Evolutionary conservation across 2,329 filamentous ascomycete genomes (phyloP).

Genomic region (Penicillium capsulatum): DNA sequence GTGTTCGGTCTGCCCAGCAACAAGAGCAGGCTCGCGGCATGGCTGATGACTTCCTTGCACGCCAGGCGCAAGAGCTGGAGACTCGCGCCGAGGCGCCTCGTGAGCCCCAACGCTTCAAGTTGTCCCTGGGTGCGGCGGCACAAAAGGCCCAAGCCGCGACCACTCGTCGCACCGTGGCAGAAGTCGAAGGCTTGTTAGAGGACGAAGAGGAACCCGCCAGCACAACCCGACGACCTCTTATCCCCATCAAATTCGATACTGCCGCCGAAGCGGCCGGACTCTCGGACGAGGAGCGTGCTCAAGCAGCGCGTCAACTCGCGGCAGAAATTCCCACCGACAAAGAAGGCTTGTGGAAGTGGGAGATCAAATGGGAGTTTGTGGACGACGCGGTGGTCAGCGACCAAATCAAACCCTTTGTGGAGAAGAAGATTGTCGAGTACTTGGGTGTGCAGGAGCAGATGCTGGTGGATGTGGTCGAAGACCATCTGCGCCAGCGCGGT

Average conservation of each 20-base stretch:
- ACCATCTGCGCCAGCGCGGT: conserved; percentile 72
- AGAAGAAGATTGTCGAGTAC: conserved; percentile 97
- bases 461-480: conserved; percentile 86
- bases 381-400: conserved; percentile 76
- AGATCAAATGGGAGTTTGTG: conserved; percentile 87
- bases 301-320: conserved; percentile 76
- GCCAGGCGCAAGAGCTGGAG: conserved; percentile 72
- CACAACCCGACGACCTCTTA: conserved; percentile 66
- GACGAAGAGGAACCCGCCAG: conserved; percentile 82
- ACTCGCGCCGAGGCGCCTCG: conserved; percentile 41
- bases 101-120: conserved; percentile 76
- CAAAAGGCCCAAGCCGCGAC: conserved; percentile 62
- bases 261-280: conserved; percentile 62
- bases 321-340: conserved; percentile 85
- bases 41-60: conserved; percentile 86
- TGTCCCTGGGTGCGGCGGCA: conserved; percentile 83
- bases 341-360: conserved; percentile 85
- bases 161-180: conserved; percentile 75
- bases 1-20: conserved; percentile 63
- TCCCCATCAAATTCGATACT: conserved; percentile 78
- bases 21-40: conserved; percentile 75
- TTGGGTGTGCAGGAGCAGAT: conserved; percentile 95
- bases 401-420: conserved; percentile 88
- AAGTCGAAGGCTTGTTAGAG: conserved; percentile 90
- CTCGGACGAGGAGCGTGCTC: conserved; percentile 80